Evolutionary conservation across 2,329 filamentous ascomycete species (phyloP).

Genomic region (Stagonosporopsis cucurbitacearum): DNA sequence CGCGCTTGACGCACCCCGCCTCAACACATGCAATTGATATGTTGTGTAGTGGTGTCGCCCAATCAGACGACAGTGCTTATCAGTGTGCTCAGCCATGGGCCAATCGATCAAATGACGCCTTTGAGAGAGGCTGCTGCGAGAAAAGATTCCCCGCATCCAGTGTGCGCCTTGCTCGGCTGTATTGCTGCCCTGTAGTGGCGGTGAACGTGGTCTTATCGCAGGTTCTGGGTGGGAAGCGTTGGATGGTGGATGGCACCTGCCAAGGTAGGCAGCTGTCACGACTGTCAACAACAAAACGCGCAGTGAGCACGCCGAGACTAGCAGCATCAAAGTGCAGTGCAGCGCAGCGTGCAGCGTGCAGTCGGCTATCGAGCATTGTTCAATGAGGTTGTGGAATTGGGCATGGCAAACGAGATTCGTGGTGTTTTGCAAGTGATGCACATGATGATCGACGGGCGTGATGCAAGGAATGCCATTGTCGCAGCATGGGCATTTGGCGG

Average conservation of each 20-base stretch:
- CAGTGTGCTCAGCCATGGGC: conserved; percentile 9
- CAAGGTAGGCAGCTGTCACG: conserved; percentile 13
- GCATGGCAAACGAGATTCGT: neutral
- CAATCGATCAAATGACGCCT: conserved; percentile 12
- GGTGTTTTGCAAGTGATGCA: conserved; percentile 14
- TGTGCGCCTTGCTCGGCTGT: conserved; percentile 9
- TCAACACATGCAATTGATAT: conserved; percentile 17
- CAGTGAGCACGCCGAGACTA: conserved; percentile 4
- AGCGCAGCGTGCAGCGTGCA: neutral
- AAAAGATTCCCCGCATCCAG: conserved; percentile 14
- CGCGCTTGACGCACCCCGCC: conserved; percentile 17
- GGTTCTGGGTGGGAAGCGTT: conserved; percentile 5
- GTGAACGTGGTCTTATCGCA: conserved; percentile 20
- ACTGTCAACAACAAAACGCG: conserved; percentile 1
- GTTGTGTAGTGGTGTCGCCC: conserved; percentile 2
- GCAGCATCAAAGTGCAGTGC: neutral
- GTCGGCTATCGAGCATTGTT: neutral
- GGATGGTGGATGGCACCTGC: conserved; percentile 11
- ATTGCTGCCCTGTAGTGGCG: conserved; percentile 14
- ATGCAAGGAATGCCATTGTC: conserved; percentile 14
- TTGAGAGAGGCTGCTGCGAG: conserved; percentile 5
- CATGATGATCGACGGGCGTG: conserved; percentile 11
- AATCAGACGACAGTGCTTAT: conserved; percentile 13
- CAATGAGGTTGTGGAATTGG: neutral
- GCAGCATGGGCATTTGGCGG: conserved; percentile 14